A percentile compares a stretch with the other conserved stretches of the same genome.
phyloP scores from a whole-genome alignment of 2,329 filamentous ascomycete species.

The Curvularia spicifera region DNA sequence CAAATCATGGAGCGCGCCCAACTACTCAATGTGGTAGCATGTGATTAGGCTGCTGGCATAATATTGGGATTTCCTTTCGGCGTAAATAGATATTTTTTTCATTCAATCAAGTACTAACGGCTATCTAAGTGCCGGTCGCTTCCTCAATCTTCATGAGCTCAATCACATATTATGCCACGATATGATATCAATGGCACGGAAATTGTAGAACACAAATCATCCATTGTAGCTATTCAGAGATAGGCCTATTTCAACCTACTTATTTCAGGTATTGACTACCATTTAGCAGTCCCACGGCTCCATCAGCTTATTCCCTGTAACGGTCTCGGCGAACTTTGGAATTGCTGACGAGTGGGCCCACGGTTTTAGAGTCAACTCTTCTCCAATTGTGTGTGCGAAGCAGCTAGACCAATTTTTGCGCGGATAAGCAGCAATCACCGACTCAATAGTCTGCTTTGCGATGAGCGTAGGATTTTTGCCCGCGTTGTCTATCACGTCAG shows the following conservation, averaged over 20 bases:
- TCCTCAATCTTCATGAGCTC: too few species aligned
- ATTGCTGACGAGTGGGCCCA: conserved; percentile 7
- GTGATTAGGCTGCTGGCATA: too few species aligned
- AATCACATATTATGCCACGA: too few species aligned
- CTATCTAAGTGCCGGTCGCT: too few species aligned
- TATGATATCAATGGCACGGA: too few species aligned
- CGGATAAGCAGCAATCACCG: neutral
- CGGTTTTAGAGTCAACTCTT: conserved; percentile 3
- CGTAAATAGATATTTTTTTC: too few species aligned
- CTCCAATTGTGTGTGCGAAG: conserved; percentile 1
- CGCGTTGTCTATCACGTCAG: conserved; percentile 6
- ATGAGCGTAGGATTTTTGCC: conserved; percentile 8
- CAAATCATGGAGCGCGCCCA: too few species aligned
- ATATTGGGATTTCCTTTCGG: too few species aligned
- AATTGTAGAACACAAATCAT: too few species aligned
- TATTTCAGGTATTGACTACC: neutral
- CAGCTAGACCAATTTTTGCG: conserved; percentile 3
- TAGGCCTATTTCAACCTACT: neutral
- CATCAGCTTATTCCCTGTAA: conserved; percentile 5
- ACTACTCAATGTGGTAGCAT: too few species aligned
- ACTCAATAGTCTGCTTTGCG: neutral
- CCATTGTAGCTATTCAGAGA: too few species aligned
- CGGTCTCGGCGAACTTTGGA: neutral
- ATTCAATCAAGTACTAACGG: too few species aligned
- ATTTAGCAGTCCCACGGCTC: conserved; percentile 1